Evolutionary conservation across 2,329 filamentous ascomycete species (phyloP).

Genomic region (Periconia sp.): DNA sequence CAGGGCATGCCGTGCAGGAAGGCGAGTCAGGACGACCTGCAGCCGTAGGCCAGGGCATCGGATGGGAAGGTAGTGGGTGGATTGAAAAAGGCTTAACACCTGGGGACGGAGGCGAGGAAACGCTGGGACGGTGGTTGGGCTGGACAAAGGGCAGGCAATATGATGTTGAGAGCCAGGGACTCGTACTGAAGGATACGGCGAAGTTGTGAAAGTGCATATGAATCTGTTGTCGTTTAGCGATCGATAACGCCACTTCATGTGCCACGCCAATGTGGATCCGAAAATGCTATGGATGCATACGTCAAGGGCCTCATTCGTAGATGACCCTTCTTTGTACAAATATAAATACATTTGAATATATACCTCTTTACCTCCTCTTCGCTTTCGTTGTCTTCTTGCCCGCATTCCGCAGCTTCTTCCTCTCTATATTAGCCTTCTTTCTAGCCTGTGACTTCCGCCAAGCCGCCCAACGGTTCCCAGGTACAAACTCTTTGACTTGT

Average conservation of each 20-base stretch:
- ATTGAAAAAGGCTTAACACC: conserved; percentile 63
- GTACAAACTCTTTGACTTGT: conserved; percentile 61
- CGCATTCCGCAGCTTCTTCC: conserved; percentile 60
- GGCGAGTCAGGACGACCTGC: conserved; percentile 48
- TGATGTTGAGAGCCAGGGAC: conserved; percentile 53
- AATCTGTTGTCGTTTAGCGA: conserved; percentile 3
- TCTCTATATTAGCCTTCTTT: conserved; percentile 59
- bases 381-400: conserved; percentile 38
- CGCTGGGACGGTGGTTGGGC: conserved; percentile 74
- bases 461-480: conserved; percentile 66
- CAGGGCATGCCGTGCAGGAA: conserved; percentile 67
- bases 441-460: conserved; percentile 66
- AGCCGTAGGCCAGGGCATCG: conserved; percentile 66
- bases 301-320: conserved; percentile 1
- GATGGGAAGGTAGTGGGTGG: conserved; percentile 73
- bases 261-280: neutral
- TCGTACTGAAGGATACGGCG: conserved; percentile 53
- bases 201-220: conserved; percentile 25
- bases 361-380: conserved; percentile 32
- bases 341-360: conserved; percentile 25
- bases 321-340: conserved; percentile 30
- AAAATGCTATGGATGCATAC: neutral
- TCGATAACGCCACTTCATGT: neutral
- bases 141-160: conserved; percentile 78
- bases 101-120: conserved; percentile 75